Percentiles rank a stretch among this genome's conserved stretches.
Conservation (phyloP, 805 yeast genomes). For the Teunomyces stri region DNA sequence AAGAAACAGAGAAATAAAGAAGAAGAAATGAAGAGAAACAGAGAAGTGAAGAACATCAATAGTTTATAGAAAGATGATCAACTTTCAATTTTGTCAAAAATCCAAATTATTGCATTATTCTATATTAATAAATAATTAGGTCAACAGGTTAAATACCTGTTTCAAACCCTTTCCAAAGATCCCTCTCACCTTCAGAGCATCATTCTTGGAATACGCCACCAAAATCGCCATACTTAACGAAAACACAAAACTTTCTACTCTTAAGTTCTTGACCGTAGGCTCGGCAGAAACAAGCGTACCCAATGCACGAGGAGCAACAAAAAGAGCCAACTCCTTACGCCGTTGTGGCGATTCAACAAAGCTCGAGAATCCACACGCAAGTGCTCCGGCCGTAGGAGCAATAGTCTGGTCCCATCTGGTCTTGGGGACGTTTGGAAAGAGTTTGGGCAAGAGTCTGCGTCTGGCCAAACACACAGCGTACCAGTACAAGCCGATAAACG, state of each 20-base stretch:
- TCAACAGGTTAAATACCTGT: slow-evolving; percentile 12
- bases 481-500: slow-evolving; percentile 44
- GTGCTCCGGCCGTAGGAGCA: slow-evolving; percentile 41
- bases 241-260: slow-evolving; percentile 30
- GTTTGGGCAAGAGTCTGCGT: slow-evolving; percentile 35
- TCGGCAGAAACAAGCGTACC: slow-evolving; percentile 31
- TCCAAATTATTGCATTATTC: not conserved
- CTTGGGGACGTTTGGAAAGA: slow-evolving; percentile 35
- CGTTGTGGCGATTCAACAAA: slow-evolving; percentile 39
- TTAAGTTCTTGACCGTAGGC: slow-evolving; percentile 22
- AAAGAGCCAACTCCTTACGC: slow-evolving; percentile 47
- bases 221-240: slow-evolving; percentile 34
- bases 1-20: not conserved
- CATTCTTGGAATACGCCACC: slow-evolving; percentile 31
- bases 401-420: slow-evolving; percentile 37
- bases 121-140: not conserved
- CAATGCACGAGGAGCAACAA: slow-evolving; percentile 42
- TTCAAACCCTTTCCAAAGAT: slow-evolving; percentile 34
- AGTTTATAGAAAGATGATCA: too few relatives aligned
- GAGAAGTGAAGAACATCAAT: not conserved
- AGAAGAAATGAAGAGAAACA: not conserved
- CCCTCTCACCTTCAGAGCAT: slow-evolving; percentile 32
- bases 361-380: slow-evolving; percentile 41
- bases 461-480: slow-evolving; percentile 47
- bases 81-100: not conserved